Base-by-base conservation (phyloP, 2,329 filamentous ascomycete genomes). In the Lomentospora prolificans region DNA sequence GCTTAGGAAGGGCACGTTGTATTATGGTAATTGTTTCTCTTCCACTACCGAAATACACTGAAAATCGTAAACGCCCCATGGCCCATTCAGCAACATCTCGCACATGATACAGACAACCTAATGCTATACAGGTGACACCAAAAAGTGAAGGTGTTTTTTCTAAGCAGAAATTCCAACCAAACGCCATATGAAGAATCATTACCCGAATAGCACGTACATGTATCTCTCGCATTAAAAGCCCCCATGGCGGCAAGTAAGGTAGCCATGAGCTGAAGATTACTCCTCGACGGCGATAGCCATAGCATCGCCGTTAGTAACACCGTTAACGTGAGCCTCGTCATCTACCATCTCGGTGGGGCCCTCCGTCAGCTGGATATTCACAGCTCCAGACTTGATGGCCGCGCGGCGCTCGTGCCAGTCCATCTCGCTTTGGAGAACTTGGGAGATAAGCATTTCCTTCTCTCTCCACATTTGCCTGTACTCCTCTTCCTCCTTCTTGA, bases 371-470 rank as follows among this genome's bases (percentile, higher is more conserved):
- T 75, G 67, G 8, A 78, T 72, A 19, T 78, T 73, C 1, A 71
- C 74, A 3, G 69, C 69, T 8, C 74, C 75, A 2, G 71, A 72
- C 22, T 84, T 70, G 4, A 85, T 78, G 3, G 75, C 75, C 62
- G 77, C 71, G 41, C 81, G 76, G 54, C 82, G 74, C 57, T 77
- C 73, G 61, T 84, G 80, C 72, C 85, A 84, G 66, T 85, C 82
- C 31, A 81, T 75, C 66, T 92, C 88, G 63, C 74, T 19, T 25
- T 51, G 46, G 3, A 89, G 77, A 30, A 86, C 78, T 64, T 90
- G 88, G 57, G 89, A 81, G n/a, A 94, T 69, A 17, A 92, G 69
- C 28, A 89, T 77, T 69, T 94, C 88, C 69, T 92, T 92, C 69
- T 88, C 83, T 12, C 82, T 72, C 89, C 89, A 94, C 65, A 90